Evolutionary conservation across 2,329 filamentous ascomycete species (phyloP).

Genomic region (Venturiaceae sp.): DNA sequence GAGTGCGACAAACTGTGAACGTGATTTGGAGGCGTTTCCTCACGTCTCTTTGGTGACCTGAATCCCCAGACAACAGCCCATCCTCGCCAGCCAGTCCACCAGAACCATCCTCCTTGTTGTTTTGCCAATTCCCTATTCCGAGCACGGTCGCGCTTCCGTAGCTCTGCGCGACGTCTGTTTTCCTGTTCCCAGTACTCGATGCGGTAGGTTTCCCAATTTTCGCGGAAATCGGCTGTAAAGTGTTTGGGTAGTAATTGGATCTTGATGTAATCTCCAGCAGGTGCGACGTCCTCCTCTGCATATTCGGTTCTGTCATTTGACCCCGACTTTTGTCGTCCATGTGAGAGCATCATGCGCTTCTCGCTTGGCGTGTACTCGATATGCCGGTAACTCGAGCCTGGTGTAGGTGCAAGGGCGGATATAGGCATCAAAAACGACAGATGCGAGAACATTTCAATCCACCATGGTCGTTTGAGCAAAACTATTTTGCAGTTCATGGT

Average conservation of each 20-base stretch:
- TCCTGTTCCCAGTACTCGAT: constrained; percentile 96
- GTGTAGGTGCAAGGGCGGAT: constrained; percentile 33
- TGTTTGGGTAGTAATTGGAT: constrained; percentile 85
- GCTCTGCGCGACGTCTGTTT: constrained; percentile 72
- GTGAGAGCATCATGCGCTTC: constrained; percentile 27
- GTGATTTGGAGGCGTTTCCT: constrained; percentile 2
- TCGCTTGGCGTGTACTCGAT: constrained; percentile 60
- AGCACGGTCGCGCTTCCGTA: constrained; percentile 61
- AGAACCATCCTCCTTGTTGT: constrained; percentile 64
- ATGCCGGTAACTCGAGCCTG: constrained; percentile 63
- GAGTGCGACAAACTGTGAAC: constrained; percentile 4
- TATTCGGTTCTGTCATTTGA: constrained; percentile 45
- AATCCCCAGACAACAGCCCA: constrained; percentile 29
- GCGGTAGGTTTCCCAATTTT: constrained; percentile 94
- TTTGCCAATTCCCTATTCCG: constrained; percentile 53
- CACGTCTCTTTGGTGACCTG: constrained; percentile 11
- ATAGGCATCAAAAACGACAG: constrained; percentile 61
- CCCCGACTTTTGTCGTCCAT: constrained; percentile 34
- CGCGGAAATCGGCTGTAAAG: constrained; percentile 86
- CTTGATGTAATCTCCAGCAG: constrained; percentile 86
- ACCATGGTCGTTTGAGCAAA: constrained; percentile 73
- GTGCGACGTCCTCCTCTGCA: constrained; percentile 81
- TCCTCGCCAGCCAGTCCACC: constrained; percentile 72
- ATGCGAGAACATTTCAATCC: constrained; percentile 65
- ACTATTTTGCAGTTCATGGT: constrained; percentile 96